These are phyloP conservation scores for Populus nigra DNA, from an alignment of 345 rosid species.

Conservation along the genomic window DNA sequence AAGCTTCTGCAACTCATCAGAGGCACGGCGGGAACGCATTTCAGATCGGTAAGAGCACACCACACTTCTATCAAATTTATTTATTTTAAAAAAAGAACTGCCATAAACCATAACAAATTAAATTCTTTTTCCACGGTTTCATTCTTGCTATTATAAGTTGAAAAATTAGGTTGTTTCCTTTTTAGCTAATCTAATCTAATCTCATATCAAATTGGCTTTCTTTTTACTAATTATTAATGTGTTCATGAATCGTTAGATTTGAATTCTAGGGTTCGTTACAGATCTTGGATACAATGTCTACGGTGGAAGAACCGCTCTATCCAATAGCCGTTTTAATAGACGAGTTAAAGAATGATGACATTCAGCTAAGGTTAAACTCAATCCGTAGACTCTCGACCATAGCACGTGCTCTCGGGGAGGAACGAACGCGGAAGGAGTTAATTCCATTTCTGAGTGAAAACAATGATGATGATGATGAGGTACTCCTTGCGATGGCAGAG, in stretches of 20 bases:
- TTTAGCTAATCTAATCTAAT: background rate
- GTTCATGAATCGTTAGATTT: background rate
- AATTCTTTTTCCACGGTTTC: background rate
- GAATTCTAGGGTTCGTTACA: conserved; percentile 25
- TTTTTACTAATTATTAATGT: background rate
- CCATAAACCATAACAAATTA: background rate
- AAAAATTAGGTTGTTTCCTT: background rate
- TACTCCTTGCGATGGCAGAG: conserved; percentile 90
- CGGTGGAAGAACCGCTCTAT: conserved; percentile 81
- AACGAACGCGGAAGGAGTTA: conserved; percentile 81
- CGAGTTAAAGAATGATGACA: conserved; percentile 91
- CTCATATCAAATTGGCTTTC: background rate
- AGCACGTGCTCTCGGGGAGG: conserved; percentile 97
- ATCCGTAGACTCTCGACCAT: conserved; percentile 87
- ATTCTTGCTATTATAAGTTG: background rate
- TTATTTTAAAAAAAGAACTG: background rate
- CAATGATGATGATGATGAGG: conserved; percentile 96
- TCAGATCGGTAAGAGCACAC: conserved; percentile 38
- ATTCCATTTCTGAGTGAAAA: conserved; percentile 89
- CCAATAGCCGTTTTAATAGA: conserved; percentile 90
- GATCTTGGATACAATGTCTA: conserved; percentile 44
- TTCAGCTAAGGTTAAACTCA: conserved; percentile 84
- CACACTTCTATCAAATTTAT: conserved; percentile 1
- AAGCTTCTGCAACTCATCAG: background rate
- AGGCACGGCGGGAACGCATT: conserved; percentile 33